Evolutionary conservation across 2,329 filamentous ascomycete genomes (phyloP), one percentile per base, ranked within the genome.

Genomic region (Calonectria pseudoturangicola): DNA sequence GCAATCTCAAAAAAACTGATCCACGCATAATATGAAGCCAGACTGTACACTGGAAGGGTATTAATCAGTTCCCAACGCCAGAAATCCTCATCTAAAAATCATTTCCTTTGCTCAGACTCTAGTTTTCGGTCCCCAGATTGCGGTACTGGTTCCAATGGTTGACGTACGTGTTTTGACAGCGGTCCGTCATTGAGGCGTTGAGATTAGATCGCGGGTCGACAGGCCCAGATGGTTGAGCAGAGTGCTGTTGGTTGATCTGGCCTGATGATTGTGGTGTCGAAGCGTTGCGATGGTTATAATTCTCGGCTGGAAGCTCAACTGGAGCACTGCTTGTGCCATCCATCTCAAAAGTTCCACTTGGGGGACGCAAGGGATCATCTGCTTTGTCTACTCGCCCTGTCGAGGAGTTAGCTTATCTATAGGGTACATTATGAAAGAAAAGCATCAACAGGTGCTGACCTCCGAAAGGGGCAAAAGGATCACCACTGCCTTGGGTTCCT

Each of bases 391-490:
- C 80, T 65, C 84, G 81, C 1, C 84, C 84, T 85, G 18, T 41
- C 65, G 27, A 68, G 16, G 47, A n/a, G 67, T 76, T 69, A 80
- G 71, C 27, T 71, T 71, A 18, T 60, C 56, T 10, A 25, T n/a
- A n/a, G 50, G 25, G 6, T n/a, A 41, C 16, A 15, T 51, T 54
- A 45, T 68, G 28, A 28, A 58, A 41, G 62, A 45, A 39, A 33
- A 15, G 4, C 27, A 58, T 66, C 47, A 36, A 70, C 36, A 48
- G 39, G 65, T 45, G 73, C 81, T 78, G 77, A 87, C 87, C 86
- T 82, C 86, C 85, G 80, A 87, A 87, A 13, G 85, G 82, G 2
- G 84, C 85, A 77, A 88, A 87, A 2, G 86, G 82, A 65, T 87
- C 85, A 51, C 73, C 68, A 69, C 72, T 76, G 43, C 71, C 76